Evolutionary conservation across 2,329 filamentous ascomycete genomes (phyloP), one percentile per base, ranked within the genome.

Genomic region (Arthrocladium fulminans): DNA sequence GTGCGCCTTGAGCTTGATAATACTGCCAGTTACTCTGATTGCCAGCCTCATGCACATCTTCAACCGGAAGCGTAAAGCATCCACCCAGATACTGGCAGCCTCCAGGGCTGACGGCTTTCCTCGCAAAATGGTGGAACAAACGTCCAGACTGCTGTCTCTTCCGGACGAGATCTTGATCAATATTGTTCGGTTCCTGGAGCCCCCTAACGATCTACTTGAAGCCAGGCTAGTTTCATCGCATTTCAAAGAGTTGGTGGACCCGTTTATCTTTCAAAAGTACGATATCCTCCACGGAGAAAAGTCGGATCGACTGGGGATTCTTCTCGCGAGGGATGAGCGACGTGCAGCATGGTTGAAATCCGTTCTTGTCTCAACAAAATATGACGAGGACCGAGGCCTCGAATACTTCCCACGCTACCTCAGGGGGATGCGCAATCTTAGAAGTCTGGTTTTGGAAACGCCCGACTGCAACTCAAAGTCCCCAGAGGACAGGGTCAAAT

Each of bases 401-500:
- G 40, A 42, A 41, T 37, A 20, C 10, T 38, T 59, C 15, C 56
- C 56, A 17, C 49, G 52, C n/a, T 45, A 51, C 15, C 47, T 59
- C n/a, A 35, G 44, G 27, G 29, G 45, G 25, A 57, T 59, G 55
- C 41, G 42, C 29, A 56, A 59, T 29, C 54, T 59, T n/a, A 48
- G 53, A 34, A 41, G 48, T 20, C 43, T 59, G 15, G 45, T 52
- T 17, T 48, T 59, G 13, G 57, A 59, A 45, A 59, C 57, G 0
- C 57, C 57, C 4, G 57, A 59, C 37, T 59, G 57, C 44, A 59
- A 59, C 30, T 45, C 54, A 32, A 51, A 51, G 38, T 48, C 50
- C 7, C 52, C 57, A 12, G 50, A 50, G 20, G 55, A 59, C 34
- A 45, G 57, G 45, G 47, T 57, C 1, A 25, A 40, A 15, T 59